Percentiles rank a stretch among this genome's conserved stretches.
These are phyloP conservation scores for Hibiscus tridactylites DNA, from an alignment of 345 rosid species.

Conservation along the genomic window DNA sequence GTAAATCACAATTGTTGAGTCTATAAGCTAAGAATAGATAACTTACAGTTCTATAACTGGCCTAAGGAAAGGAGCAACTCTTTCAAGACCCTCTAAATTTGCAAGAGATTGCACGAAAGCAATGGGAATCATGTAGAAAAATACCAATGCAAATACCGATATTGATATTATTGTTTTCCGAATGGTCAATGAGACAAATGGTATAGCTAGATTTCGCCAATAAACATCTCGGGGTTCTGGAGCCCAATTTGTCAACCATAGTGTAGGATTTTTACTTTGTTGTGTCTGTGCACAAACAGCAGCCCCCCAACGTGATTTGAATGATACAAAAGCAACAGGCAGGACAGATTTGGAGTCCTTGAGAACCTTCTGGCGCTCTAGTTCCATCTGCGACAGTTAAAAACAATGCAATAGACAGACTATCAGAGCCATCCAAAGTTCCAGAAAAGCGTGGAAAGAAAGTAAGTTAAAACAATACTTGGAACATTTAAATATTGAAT, in stretches of 20 bases:
- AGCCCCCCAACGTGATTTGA: slow-evolving; percentile 94
- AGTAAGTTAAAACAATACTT: not conserved
- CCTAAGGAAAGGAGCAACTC: slow-evolving; percentile 89
- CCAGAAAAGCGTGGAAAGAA: slow-evolving; percentile 1
- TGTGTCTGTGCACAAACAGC: slow-evolving; percentile 98
- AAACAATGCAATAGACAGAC: not conserved
- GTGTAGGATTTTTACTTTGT: slow-evolving; percentile 85
- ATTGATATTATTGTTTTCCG: slow-evolving; percentile 65
- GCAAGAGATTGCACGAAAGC: slow-evolving; percentile 99
- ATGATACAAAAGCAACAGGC: slow-evolving; percentile 85
- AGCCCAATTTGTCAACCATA: slow-evolving; percentile 91
- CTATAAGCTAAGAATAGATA: too few relatives aligned
- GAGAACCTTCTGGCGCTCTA: slow-evolving; percentile 64
- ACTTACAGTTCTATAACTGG: slow-evolving; percentile 92
- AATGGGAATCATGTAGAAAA: slow-evolving; percentile 98
- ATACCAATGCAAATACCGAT: slow-evolving; percentile 73
- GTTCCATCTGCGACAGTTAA: slow-evolving; percentile 48
- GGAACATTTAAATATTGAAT: not conserved
- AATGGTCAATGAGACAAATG: slow-evolving; percentile 75
- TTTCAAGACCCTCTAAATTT: slow-evolving; percentile 79
- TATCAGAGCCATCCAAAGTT: not conserved
- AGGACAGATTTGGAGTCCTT: slow-evolving; percentile 60
- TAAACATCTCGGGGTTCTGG: slow-evolving; percentile 97
- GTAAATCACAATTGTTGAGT: not conserved
- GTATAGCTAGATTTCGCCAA: slow-evolving; percentile 89